Base-by-base conservation (phyloP, 2,329 filamentous ascomycete genomes). In the Aspergillus ibericus region DNA sequence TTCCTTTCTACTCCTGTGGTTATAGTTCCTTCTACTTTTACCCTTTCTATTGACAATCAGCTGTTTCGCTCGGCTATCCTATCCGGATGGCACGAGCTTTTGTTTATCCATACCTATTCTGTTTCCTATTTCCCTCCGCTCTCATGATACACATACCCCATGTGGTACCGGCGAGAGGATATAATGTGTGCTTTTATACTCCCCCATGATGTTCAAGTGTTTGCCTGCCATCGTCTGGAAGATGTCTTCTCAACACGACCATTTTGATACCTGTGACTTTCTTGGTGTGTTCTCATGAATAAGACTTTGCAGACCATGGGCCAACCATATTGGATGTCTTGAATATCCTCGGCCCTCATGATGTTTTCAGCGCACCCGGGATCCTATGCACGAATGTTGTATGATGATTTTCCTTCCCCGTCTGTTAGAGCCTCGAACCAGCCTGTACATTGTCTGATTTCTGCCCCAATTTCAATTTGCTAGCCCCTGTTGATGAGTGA, bases 1-100 rank as follows among this genome's bases (percentile, higher is more conserved):
- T 70, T 70, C 64, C 63, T 66, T 70, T 68, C 62, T 70, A 67
- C 60, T 63, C 42, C 36, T 70, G 69, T 72, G 67, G 63, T 67
- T 71, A 63, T 67, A 64, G 57, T 57, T 59, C 58, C 63, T 66
- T 66, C 9, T 65, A 59, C 62, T 56, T 61, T 44, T 34, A 53
- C 20, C 35, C 50, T 52, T 55, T 32, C 9, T 38, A 59, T 57
- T 49, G 29, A 38, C 53, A 56, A 59, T 56, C 44, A 52, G 35
- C 44, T 46, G 46, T 46, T 44, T 40, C 22, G 40, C 52, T 50
- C 53, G 51, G 20, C 49, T 10, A 27, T 46, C 32, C 32, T 16
- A 8, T 44, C 13, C 15, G 16, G 46, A 29, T 38, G 38, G 40
- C 22, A 22, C 20, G 36, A 34, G 50, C 32, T 20, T 46, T 44